phyloP scores from a whole-genome alignment of 345 rosid genomes.

The Noccaea bulbosa region DNA sequence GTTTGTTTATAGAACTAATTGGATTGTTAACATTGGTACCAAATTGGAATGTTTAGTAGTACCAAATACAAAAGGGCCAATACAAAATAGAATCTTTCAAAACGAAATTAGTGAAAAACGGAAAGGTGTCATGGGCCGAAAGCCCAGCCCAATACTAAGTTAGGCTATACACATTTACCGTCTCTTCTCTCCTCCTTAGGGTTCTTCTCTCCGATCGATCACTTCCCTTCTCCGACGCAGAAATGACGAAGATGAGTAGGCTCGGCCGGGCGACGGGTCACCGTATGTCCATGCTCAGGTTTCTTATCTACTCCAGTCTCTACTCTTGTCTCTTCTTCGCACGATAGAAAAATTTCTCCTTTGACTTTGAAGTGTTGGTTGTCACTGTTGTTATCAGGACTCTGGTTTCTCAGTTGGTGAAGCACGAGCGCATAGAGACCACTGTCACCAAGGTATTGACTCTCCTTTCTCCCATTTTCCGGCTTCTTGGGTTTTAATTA shows the following conservation, averaged over 20 bases:
- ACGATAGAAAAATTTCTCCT: not conserved
- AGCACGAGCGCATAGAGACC: constrained; percentile 94
- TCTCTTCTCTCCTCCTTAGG: not conserved
- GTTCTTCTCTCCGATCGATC: constrained; percentile 19
- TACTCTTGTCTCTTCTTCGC: not conserved
- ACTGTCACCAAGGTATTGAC: constrained; percentile 75
- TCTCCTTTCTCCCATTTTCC: not conserved
- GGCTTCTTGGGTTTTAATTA: constrained; percentile 29
- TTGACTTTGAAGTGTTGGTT: constrained; percentile 3
- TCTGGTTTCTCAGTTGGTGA: constrained; percentile 88
- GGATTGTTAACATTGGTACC: too few species aligned
- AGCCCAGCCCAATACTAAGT: constrained; percentile 21
- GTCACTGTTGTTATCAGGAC: constrained; percentile 54
- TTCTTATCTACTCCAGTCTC: not conserved
- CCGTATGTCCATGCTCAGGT: constrained; percentile 95
- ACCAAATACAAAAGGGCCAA: not conserved
- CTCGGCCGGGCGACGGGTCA: constrained; percentile 73
- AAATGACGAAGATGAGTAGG: constrained; percentile 85
- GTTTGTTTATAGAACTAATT: too few species aligned
- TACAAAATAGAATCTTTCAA: not conserved
- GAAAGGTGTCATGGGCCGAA: not conserved
- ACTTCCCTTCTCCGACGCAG: constrained; percentile 25
- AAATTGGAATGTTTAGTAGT: not conserved
- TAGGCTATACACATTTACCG: not conserved
- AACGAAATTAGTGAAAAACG: not conserved